Evolutionary conservation across 2,329 filamentous ascomycete species (phyloP).

Genomic region (Boeremia lycopersici): DNA sequence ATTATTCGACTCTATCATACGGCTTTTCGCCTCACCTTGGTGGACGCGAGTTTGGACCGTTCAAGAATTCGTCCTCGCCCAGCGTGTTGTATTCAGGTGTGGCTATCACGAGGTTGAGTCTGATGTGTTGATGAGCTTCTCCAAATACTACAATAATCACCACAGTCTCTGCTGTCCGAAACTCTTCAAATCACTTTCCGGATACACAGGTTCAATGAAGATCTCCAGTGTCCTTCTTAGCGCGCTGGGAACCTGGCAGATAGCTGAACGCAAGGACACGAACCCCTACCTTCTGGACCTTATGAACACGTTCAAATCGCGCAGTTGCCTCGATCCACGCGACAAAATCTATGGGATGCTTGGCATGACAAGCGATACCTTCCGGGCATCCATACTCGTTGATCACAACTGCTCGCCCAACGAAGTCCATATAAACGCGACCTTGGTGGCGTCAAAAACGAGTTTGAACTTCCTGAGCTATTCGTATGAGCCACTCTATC

Average conservation of each 20-base stretch:
- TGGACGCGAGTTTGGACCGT: slow-evolving; percentile 5
- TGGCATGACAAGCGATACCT: neutral
- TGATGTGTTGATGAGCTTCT: neutral
- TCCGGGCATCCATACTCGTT: neutral
- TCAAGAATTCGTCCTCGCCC: slow-evolving; percentile 3
- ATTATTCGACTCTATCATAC: neutral
- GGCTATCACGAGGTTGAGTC: neutral
- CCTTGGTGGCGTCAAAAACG: neutral
- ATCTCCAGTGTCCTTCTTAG: neutral
- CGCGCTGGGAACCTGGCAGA: neutral
- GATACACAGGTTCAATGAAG: too few species aligned
- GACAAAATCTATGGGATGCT: slow-evolving; percentile 3
- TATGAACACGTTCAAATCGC: neutral
- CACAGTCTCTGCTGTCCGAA: neutral
- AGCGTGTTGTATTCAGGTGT: neutral
- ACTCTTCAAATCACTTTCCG: neutral
- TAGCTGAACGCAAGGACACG: neutral
- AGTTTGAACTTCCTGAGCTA: neutral
- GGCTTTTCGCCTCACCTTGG: slow-evolving; percentile 2
- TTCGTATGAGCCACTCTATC: neutral
- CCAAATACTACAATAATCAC: neutral
- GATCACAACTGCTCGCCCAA: neutral
- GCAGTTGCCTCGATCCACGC: neutral
- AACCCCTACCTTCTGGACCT: neutral
- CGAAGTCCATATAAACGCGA: neutral